Conservation (phyloP, 2,329 filamentous ascomycete genomes). For the Talaromyces rugulosus region DNA sequence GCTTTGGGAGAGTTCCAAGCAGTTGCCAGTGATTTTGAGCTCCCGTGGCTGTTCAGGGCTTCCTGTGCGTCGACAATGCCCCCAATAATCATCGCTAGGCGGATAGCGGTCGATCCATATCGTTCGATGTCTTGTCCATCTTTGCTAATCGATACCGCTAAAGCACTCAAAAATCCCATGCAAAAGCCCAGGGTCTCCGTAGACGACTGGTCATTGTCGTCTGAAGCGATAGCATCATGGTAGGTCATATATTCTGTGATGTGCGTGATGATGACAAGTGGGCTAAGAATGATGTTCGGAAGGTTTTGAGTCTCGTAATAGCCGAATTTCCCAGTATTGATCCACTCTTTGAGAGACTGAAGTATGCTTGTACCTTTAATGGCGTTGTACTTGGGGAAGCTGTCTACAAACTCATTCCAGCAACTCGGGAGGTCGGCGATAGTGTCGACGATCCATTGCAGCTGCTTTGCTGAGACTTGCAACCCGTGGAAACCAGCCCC, state of each 20-base stretch:
- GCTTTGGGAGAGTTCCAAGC: slow-evolving; percentile 9
- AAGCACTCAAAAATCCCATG: slow-evolving; percentile 36
- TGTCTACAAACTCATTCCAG: slow-evolving; percentile 13
- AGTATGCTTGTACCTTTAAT: slow-evolving; percentile 1
- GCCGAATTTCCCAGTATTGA: slow-evolving; percentile 13
- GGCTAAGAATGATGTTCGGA: slow-evolving; percentile 31
- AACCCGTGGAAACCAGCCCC: slow-evolving; percentile 1
- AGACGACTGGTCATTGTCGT: neutral
- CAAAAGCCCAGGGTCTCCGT: slow-evolving; percentile 36
- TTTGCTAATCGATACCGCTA: slow-evolving; percentile 30
- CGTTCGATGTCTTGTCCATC: slow-evolving; percentile 25
- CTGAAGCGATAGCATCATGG: slow-evolving; percentile 10
- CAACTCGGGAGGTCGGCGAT: slow-evolving; percentile 16
- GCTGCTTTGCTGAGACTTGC: neutral
- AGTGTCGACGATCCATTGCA: slow-evolving; percentile 17
- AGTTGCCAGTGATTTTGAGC: slow-evolving; percentile 22
- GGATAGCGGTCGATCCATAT: slow-evolving; percentile 35
- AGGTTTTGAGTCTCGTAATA: slow-evolving; percentile 14
- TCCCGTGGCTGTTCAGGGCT: slow-evolving; percentile 15
- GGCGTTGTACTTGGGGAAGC: slow-evolving; percentile 15
- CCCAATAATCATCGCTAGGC: slow-evolving; percentile 37
- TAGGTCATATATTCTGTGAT: slow-evolving; percentile 30
- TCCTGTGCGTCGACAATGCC: slow-evolving; percentile 35
- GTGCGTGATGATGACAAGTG: slow-evolving; percentile 38
- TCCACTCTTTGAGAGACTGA: slow-evolving; percentile 15